Percentiles rank a stretch among this genome's conserved stretches.
Conservation (phyloP, 345 rosid species). For the Jatropha curcas region DNA sequence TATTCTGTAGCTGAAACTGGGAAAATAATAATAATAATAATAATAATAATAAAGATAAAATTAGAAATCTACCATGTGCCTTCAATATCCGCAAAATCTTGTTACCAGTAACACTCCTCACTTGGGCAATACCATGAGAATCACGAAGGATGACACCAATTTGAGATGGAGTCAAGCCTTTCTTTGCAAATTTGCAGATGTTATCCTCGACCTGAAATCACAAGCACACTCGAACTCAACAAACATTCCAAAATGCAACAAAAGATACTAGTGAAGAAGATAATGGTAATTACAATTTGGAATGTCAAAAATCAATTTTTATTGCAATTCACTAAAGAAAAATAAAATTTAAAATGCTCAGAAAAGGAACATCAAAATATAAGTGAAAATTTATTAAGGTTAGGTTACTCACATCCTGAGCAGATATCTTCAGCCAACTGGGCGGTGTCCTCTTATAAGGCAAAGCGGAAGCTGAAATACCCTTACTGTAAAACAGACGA, state of each 20-base stretch:
- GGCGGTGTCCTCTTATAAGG: slow-evolving; percentile 88
- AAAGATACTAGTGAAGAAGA: no score
- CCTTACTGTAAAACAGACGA: slow-evolving; percentile 44
- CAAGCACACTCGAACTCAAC: no score
- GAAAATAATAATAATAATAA: no score
- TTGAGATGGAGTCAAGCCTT: slow-evolving; percentile 35
- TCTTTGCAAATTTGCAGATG: slow-evolving; percentile 37
- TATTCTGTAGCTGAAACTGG: no score
- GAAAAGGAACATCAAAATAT: background rate
- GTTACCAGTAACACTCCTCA: slow-evolving; percentile 33
- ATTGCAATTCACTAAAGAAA: background rate
- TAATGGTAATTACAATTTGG: no score
- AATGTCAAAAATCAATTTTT: no score
- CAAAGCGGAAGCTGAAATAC: slow-evolving; percentile 86
- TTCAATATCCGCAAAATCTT: slow-evolving; percentile 33
- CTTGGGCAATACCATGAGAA: slow-evolving; percentile 38
- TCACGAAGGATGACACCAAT: slow-evolving; percentile 37
- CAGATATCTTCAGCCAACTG: slow-evolving; percentile 67
- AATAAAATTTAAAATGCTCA: background rate
- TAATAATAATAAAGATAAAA: no score
- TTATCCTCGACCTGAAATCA: slow-evolving; percentile 32
- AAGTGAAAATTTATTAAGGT: no score
- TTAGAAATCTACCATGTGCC: slow-evolving; percentile 27
- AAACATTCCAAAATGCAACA: background rate
- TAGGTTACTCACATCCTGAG: slow-evolving; percentile 65